Evolutionary conservation across 257 asterid species (phyloP).

Genomic region (Linderniella brevidens): DNA sequence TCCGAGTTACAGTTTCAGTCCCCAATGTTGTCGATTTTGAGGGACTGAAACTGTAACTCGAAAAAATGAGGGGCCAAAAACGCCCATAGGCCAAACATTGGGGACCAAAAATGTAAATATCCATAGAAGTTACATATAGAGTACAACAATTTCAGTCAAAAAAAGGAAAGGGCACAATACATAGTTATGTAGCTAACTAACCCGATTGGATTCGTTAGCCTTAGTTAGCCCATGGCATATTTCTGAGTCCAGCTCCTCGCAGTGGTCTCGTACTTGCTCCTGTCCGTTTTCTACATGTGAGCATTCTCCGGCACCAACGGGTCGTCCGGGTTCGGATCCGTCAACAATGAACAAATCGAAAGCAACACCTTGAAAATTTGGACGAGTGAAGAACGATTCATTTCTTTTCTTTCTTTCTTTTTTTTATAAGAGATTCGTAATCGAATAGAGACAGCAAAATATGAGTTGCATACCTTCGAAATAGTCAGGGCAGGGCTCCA

Average conservation of each 20-base stretch:
- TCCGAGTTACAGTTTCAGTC: too few relatives aligned
- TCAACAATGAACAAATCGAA: slow-evolving; percentile 29
- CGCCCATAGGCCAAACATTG: too few relatives aligned
- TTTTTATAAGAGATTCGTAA: not conserved
- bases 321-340: slow-evolving; percentile 36
- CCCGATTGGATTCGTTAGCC: too few relatives aligned
- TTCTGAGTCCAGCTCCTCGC: slow-evolving; percentile 37
- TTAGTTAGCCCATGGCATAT: too few relatives aligned
- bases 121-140: too few relatives aligned
- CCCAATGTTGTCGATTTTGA: too few relatives aligned
- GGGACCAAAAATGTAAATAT: too few relatives aligned
- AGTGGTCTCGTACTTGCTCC: slow-evolving; percentile 24
- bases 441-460: not conserved
- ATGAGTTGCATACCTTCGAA: slow-evolving; percentile 17
- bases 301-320: slow-evolving; percentile 35
- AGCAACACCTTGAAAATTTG: slow-evolving; percentile 20
- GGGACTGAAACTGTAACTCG: too few relatives aligned
- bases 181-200: too few relatives aligned
- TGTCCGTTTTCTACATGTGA: slow-evolving; percentile 29
- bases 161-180: too few relatives aligned
- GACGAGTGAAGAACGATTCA: not conserved
- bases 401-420: not conserved
- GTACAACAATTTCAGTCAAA: too few relatives aligned
- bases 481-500: slow-evolving; percentile 38
- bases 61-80: too few relatives aligned